phyloP scores from a whole-genome alignment of 1,284 basidiomycete species.

The Cryptococcus wingfieldii region DNA sequence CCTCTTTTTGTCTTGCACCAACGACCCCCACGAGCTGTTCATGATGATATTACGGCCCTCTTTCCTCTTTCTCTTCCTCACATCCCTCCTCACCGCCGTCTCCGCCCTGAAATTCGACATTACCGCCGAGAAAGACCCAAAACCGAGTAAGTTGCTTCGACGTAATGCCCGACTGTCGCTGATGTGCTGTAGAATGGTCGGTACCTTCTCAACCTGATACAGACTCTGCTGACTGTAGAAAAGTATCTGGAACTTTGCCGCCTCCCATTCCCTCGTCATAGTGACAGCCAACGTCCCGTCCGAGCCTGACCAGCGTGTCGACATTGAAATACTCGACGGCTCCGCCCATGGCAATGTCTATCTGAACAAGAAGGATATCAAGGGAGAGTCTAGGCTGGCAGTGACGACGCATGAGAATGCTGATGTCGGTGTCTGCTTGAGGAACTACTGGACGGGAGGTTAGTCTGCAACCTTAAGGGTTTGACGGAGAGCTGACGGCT shows the following conservation, averaged over 20 bases:
- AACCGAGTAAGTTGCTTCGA: slow-evolving; percentile 51
- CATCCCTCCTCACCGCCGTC: slow-evolving; percentile 21
- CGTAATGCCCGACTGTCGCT: neutral
- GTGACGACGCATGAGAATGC: slow-evolving; percentile 91
- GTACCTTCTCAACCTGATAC: neutral
- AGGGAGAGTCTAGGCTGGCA: slow-evolving; percentile 85
- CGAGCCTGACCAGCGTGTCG: slow-evolving; percentile 69
- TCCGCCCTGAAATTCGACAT: slow-evolving; percentile 78
- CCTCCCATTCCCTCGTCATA: slow-evolving; percentile 78
- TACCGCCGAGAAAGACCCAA: slow-evolving; percentile 63
- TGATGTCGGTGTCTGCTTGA: slow-evolving; percentile 92
- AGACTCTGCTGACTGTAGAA: slow-evolving; percentile 27
- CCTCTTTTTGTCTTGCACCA: too few relatives aligned
- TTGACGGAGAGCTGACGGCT: neutral
- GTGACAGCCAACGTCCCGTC: slow-evolving; percentile 86
- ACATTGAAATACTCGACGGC: slow-evolving; percentile 92
- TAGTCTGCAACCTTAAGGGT: slow-evolving; percentile 46
- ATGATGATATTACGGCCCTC: slow-evolving; percentile 6
- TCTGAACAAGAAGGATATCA: slow-evolving; percentile 80
- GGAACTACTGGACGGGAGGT: slow-evolving; percentile 71
- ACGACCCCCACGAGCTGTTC: neutral
- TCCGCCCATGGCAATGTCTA: slow-evolving; percentile 84
- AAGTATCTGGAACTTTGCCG: slow-evolving; percentile 93
- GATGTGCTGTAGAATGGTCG: slow-evolving; percentile 36
- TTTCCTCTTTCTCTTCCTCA: slow-evolving; percentile 14